Evolutionary conservation across 768 basidiomycete genomes (phyloP).

Genomic region (Sistotremastrum niveocremeum): DNA sequence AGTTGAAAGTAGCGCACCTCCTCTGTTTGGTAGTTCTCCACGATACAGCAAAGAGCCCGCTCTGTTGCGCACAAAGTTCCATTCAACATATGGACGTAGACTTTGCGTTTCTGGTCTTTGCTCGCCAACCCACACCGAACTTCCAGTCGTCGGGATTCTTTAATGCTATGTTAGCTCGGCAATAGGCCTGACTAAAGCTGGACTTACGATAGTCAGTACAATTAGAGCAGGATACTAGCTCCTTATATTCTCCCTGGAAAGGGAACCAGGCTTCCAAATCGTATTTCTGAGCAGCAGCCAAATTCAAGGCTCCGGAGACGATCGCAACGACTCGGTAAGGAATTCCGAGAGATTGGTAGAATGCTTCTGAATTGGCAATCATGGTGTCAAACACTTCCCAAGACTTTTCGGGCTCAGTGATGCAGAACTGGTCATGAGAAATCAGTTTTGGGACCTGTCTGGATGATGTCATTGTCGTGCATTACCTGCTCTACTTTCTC

Average conservation of each 20-base stretch:
- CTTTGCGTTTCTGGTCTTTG: conserved; percentile 80
- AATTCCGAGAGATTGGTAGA: conserved; percentile 89
- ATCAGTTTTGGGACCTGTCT: not conserved
- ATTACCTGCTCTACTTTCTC: conserved; percentile 81
- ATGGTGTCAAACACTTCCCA: conserved; percentile 90
- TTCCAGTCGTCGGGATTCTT: conserved; percentile 88
- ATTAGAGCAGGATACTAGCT: conserved; percentile 94
- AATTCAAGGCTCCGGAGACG: conserved; percentile 91
- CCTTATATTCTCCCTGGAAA: conserved; percentile 92
- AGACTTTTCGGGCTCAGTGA: conserved; percentile 89
- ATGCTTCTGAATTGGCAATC: conserved; percentile 80
- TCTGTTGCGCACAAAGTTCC: conserved; percentile 96
- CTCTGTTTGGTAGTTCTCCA: conserved; percentile 96
- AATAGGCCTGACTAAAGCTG: not conserved
- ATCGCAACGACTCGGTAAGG: conserved; percentile 90
- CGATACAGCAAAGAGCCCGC: conserved; percentile 89
- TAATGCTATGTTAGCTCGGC: not conserved
- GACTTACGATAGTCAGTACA: conserved; percentile 97
- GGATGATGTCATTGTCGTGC: not conserved
- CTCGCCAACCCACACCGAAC: conserved; percentile 85
- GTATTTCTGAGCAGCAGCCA: conserved; percentile 94
- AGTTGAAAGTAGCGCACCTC: conserved; percentile 44
- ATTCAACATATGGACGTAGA: conserved; percentile 99
- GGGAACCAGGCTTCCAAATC: conserved; percentile 99
- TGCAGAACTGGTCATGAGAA: conserved; percentile 54